phyloP scores from a whole-genome alignment of 2,329 filamentous ascomycete species.

The Teratosphaeria nubilosa region DNA sequence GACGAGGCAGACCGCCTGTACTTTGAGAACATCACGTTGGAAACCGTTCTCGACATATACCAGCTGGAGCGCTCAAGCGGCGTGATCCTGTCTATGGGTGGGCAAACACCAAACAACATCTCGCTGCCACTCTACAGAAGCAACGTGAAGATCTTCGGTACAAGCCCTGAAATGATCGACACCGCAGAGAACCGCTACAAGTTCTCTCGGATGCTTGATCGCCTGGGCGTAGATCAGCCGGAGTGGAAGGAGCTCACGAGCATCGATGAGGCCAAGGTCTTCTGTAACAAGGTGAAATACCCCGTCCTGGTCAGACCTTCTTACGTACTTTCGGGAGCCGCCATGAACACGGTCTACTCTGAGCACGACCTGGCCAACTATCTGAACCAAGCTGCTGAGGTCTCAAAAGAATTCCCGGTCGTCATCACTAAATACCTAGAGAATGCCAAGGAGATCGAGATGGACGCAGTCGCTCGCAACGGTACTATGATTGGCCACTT shows the following conservation, averaged over 20 bases:
- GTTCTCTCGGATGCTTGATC: constrained; percentile 95
- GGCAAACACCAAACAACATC: constrained; percentile 97
- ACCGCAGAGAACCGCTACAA: constrained; percentile 96
- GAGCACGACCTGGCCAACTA: constrained; percentile 84
- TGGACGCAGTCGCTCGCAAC: constrained; percentile 91
- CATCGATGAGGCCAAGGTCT: constrained; percentile 77
- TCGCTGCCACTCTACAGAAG: constrained; percentile 78
- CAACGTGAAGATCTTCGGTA: constrained; percentile 87
- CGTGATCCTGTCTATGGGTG: constrained; percentile 90
- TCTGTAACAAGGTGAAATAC: constrained; percentile 83
- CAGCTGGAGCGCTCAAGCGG: constrained; percentile 73
- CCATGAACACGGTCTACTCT: constrained; percentile 99
- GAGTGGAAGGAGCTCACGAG: constrained; percentile 97
- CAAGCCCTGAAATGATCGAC: constrained; percentile 98
- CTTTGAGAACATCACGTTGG: constrained; percentile 89
- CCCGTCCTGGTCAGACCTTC: constrained; percentile 92
- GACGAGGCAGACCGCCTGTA: constrained; percentile 91
- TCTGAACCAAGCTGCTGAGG: constrained; percentile 80
- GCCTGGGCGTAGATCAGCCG: constrained; percentile 89
- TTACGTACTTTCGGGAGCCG: constrained; percentile 91
- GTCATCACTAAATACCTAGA: constrained; percentile 99
- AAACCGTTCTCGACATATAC: constrained; percentile 89
- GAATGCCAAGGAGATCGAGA: constrained; percentile 98
- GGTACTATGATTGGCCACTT: constrained; percentile 90
- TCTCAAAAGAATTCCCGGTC: constrained; percentile 90